A percentile compares a stretch with the other conserved stretches of the same genome.
Evolutionary conservation across 768 basidiomycete genomes (phyloP).

Genomic region (Psilocybe sp.): DNA sequence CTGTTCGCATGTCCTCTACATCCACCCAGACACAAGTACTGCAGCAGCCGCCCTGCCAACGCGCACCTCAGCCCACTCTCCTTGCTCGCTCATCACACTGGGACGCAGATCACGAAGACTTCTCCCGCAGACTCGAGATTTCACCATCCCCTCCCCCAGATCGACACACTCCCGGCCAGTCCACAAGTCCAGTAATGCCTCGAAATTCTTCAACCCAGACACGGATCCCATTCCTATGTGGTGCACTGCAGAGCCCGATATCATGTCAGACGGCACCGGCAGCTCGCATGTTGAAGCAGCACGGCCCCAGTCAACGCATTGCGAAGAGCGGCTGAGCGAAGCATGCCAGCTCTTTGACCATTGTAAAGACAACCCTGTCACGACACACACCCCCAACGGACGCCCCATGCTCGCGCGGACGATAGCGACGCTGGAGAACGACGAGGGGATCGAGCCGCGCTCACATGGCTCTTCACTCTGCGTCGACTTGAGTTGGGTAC

Average conservation of each 20-base stretch:
- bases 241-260: slow-evolving; percentile 62
- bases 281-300: slow-evolving; percentile 49
- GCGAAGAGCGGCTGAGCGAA: slow-evolving; percentile 29
- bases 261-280: slow-evolving; percentile 55
- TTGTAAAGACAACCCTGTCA: slow-evolving; percentile 83
- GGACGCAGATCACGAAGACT: slow-evolving; percentile 70
- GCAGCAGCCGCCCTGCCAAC: slow-evolving; percentile 19
- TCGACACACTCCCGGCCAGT: slow-evolving; percentile 22
- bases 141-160: slow-evolving; percentile 45
- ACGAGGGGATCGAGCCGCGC: too few relatives aligned
- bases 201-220: slow-evolving; percentile 72
- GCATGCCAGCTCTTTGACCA: slow-evolving; percentile 82
- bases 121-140: slow-evolving; percentile 68
- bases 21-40: slow-evolving; percentile 22
- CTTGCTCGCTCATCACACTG: slow-evolving; percentile 33
- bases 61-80: slow-evolving; percentile 23
- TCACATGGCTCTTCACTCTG: too few relatives aligned
- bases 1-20: slow-evolving; percentile 33
- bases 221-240: slow-evolving; percentile 63
- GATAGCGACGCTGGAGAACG: too few relatives aligned
- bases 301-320: slow-evolving; percentile 14
- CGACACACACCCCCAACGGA: slow-evolving; percentile 44
- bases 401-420: slow-evolving; percentile 50
- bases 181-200: slow-evolving; percentile 28
- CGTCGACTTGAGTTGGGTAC: slow-evolving; percentile 57